A percentile compares a stretch with the other conserved stretches of the same genome.
Conservation (phyloP, 73 alveolate genomes). For the Stentor coeruleus region DNA sequence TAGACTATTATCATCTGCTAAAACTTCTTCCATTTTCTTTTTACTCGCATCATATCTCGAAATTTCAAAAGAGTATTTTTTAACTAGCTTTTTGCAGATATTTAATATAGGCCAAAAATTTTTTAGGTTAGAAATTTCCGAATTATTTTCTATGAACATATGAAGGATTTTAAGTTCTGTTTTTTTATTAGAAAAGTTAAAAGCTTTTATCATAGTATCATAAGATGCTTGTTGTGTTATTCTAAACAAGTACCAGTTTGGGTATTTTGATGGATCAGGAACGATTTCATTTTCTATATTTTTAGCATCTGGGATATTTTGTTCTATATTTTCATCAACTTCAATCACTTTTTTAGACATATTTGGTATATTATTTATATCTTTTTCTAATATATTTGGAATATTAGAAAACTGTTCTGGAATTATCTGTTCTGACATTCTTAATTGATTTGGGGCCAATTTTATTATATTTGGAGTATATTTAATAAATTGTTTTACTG, state of each 20-base stretch:
- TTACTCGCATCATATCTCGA: constrained; percentile 4
- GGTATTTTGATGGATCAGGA: background rate
- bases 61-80: background rate
- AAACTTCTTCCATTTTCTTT: background rate
- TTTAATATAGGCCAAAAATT: background rate
- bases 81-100: background rate
- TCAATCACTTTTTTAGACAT: too few species aligned
- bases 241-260: background rate
- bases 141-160: background rate
- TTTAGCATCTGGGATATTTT: too few species aligned
- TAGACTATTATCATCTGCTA: background rate
- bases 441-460: too few species aligned
- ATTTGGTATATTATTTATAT: too few species aligned
- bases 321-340: too few species aligned
- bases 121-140: background rate
- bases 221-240: background rate
- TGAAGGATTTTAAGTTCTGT: background rate
- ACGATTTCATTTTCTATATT: too few species aligned
- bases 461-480: too few species aligned
- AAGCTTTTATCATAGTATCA: background rate
- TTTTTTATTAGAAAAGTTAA: too few species aligned
- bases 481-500: too few species aligned
- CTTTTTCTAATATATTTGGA: too few species aligned
- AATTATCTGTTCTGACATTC: too few species aligned
- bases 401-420: too few species aligned